Base-by-base conservation (phyloP, 164 flowering plant genomes). In the Magnolia officinalis region DNA sequence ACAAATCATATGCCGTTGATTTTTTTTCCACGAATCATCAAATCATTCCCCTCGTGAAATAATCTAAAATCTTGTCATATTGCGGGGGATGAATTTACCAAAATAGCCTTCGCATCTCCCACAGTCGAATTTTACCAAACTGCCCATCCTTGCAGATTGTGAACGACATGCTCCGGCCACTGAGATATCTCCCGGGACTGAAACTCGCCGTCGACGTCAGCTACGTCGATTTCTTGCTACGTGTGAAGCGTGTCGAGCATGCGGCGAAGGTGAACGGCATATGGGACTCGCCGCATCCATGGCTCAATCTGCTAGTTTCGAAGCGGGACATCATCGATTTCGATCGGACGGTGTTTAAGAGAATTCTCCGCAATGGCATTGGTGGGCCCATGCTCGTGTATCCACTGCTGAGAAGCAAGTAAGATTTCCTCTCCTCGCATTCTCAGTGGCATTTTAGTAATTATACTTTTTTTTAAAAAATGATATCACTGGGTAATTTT, bases 341-440 rank as follows among this genome's bases (percentile, higher is more conserved):
- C 37, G 89, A 93, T 79, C 89, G 86, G 1, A 6, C 67, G 79
- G 89, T 95, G 20, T 90, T 95, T 75, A 87, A 93, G 82, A 73
- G 69, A 31, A 80, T 90, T 26, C 79, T 95, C 55, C 88, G 77
- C 65, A 81, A 83, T 21, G 98, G 98, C 3, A 82, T 92, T 10
- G 97, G 93, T 71, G 98, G 98, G 72, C 98, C 97, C 80, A 91
- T 95, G 86, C 79, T 95, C 20, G 84, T 93, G 75, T 95, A 95
- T 78, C 98, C 98, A 50, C 85, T 93, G 0, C 78, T 87, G 72
- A 89, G 91, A 75, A 79, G 79, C 91, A 91, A 84, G 98, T 94
- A 78, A 91, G 89, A 20, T 31, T 51, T n/a, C 13, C 20, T 7
- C 9, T 6, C 1, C 18, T 52, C 7, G 3, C 6, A 2, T 70